These are phyloP conservation scores for Pseudonitzschia delicatissima DNA, from an alignment of 108 stramenopile genomes.

Conservation along the genomic window DNA sequence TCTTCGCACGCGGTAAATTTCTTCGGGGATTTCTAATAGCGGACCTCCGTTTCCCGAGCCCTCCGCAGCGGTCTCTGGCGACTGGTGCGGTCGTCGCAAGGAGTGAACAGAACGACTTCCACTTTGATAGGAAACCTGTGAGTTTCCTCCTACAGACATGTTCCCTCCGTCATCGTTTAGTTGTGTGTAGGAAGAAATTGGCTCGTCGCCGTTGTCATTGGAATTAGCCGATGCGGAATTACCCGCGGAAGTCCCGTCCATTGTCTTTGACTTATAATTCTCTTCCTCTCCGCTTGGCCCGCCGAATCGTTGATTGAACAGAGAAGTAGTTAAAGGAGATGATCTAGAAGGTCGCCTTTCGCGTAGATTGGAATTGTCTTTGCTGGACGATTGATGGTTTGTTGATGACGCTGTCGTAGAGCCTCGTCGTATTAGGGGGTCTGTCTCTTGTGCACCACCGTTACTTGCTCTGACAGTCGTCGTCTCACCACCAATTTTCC, in stretches of 20 bases:
- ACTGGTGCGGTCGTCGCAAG: conserved; percentile 10
- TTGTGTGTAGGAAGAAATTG: conserved; percentile 12
- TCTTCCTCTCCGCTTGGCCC: background rate
- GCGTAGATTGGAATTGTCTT: conserved; percentile 12
- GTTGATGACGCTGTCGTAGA: conserved; percentile 13
- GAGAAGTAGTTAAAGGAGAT: conserved; percentile 7
- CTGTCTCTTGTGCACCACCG: conserved; percentile 23
- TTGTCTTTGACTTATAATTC: background rate
- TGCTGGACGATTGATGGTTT: conserved; percentile 11
- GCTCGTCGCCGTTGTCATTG: conserved; percentile 4
- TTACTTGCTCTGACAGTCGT: conserved; percentile 12
- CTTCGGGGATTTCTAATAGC: conserved; percentile 73
- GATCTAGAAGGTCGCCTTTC: conserved; percentile 5
- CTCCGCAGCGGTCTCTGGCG: conserved; percentile 1
- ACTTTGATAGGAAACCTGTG: conserved; percentile 20
- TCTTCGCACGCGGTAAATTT: conserved; percentile 78
- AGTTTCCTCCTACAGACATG: conserved; percentile 2
- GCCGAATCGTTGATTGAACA: conserved; percentile 11
- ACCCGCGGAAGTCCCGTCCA: background rate
- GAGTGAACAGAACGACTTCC: conserved; percentile 28
- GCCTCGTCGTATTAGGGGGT: conserved; percentile 18
- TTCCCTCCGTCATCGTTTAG: conserved; percentile 13
- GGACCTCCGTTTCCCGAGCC: conserved; percentile 27
- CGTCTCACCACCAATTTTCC: conserved; percentile 20
- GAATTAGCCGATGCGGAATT: background rate